Percentiles rank a stretch among this genome's conserved stretches.
phyloP scores from a whole-genome alignment of 2,329 filamentous ascomycete species.

The Verticillium klebahnii region DNA sequence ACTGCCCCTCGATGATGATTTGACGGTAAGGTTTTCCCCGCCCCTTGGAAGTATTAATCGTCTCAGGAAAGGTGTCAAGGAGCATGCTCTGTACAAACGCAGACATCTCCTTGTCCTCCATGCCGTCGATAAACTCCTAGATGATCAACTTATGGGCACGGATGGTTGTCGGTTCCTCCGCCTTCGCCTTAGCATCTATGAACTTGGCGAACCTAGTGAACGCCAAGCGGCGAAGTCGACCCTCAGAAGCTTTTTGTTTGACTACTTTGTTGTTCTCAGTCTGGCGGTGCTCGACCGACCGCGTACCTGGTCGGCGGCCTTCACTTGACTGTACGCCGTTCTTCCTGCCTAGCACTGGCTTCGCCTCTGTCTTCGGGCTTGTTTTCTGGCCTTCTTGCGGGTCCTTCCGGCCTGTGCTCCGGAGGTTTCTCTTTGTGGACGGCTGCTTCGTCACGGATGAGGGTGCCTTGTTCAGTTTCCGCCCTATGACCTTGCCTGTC shows the following conservation, averaged over 20 bases:
- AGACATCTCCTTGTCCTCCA: slow-evolving; percentile 4
- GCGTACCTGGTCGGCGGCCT: neutral
- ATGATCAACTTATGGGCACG: neutral
- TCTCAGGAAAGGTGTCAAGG: neutral
- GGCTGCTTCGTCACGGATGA: neutral
- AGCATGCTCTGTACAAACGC: neutral
- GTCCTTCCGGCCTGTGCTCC: neutral
- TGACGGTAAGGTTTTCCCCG: slow-evolving; percentile 1
- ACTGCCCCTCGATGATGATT: neutral
- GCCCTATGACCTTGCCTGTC: neutral
- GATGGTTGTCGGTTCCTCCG: neutral
- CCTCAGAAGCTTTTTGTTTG: neutral
- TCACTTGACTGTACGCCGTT: neutral
- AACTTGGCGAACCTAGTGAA: neutral
- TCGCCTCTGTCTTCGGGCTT: neutral
- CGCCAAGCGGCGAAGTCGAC: neutral
- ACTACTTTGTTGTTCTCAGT: neutral
- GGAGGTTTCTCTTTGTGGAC: neutral
- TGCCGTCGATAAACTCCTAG: slow-evolving; percentile 1
- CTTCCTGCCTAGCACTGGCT: neutral
- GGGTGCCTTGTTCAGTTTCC: neutral
- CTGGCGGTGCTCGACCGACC: neutral
- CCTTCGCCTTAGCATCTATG: neutral
- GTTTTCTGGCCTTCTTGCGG: neutral
- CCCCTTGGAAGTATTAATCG: neutral